Conservation (phyloP, 805 yeast species). For the Schizosaccharomyces japonicus region DNA sequence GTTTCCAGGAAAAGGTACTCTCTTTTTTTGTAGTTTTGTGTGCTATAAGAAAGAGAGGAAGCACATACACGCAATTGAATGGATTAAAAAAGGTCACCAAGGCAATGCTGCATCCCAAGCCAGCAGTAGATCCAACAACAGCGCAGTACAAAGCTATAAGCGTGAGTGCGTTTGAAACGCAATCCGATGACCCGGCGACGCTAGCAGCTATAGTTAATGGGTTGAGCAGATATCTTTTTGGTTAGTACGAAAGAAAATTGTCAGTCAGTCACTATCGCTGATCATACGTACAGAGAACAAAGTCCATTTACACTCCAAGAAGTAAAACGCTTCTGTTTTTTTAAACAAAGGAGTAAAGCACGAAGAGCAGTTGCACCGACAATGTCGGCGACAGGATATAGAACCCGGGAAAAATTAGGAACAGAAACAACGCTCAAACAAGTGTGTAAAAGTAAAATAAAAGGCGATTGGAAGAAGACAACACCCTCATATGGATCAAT, state of each 20-base stretch:
- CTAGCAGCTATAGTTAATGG: constrained; percentile 54
- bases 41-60: neutral
- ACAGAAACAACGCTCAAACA: too few species aligned
- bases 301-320: too few species aligned
- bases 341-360: too few species aligned
- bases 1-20: too few species aligned
- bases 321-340: too few species aligned
- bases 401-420: too few species aligned
- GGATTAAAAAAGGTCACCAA: neutral
- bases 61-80: neutral
- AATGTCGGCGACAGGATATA: too few species aligned
- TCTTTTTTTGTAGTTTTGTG: too few species aligned
- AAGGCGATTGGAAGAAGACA: constrained; percentile 40
- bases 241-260: constrained; percentile 28
- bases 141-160: neutral
- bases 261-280: too few species aligned
- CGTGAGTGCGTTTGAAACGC: constrained; percentile 22
- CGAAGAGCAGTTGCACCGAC: too few species aligned
- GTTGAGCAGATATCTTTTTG: constrained; percentile 35
- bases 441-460: constrained; percentile 43
- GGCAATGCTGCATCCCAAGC: neutral
- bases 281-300: too few species aligned
- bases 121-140: neutral
- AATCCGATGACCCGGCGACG: constrained; percentile 41
- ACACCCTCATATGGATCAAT: constrained; percentile 63